Evolutionary conservation across 345 rosid species (phyloP), one percentile per base, ranked within the genome.

Genomic region (Linum lewisii): DNA sequence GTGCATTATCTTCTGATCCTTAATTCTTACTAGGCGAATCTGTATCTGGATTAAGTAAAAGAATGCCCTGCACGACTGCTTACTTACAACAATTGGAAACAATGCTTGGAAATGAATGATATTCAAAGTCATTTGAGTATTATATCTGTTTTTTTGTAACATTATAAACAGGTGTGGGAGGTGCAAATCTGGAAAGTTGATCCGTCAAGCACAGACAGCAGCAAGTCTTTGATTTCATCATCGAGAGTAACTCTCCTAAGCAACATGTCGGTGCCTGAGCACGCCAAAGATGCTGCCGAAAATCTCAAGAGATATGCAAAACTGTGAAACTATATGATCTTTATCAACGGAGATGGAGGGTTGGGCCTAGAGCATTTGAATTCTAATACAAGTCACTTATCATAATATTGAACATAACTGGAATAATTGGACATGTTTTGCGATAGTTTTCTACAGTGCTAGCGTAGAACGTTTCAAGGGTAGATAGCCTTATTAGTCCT

Each of bases 81-180:
- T 6, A 6, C 10, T 34, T 34, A 34, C 38, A n/a, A n/a, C 38
- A 34, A 5, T 11, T 34, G 38, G 10, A 34, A 42, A 11, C 47
- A 42, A 42, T 11, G 47, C 14, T 42, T 3, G 47, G 47, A 42
- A 42, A 42, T 42, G 47, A 42, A 42, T 42, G 15, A 16, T 16
- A 7, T 42, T 42, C 4, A 42, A 42, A 29, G 34, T 29, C 34
- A 29, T 29, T 3, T 29, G 32, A 26, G 32, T 26, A 8, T 11
- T 42, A 10, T 9, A 16, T 6, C 16, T 29, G 16, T 42, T 42
- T 42, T 16, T 42, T 42, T 11, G 47, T 11, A 11, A 34, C n/a
- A 44, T 20, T 22, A 21, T 44, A 11, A 63, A 32, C 70, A 90
- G 97, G 95, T 87, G 5, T 92, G 98, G 98, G 93, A 92, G 68